Evolutionary conservation across 1,139 yeast species (phyloP), one percentile per base, ranked within the genome.

Genomic region (Lodderomyces orthopsilosis): DNA sequence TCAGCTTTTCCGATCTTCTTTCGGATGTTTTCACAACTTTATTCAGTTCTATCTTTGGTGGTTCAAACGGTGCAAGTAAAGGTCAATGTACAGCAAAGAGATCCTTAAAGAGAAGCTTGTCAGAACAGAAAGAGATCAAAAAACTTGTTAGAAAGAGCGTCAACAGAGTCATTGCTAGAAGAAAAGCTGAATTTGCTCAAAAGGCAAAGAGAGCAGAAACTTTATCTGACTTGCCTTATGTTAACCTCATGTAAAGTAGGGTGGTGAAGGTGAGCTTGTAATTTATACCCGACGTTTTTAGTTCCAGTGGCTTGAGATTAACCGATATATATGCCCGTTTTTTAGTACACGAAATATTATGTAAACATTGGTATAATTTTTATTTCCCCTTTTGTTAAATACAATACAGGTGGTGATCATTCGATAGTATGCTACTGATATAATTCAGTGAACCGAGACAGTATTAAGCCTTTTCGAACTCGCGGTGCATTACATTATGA

Each of bases 111-210:
- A 42, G 45, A 41, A 37, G 42, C n/a, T 22, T 47, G 37, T 41
- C 52, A 6, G 49, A 55, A 46, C 57, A 53, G 48, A 53, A 61
- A 45, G 57, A 55, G 21, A 48, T 58, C 47, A 54, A 47, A 40
- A 53, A 47, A 38, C 47, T 51, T 24, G 49, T 58, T 33, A 54
- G 50, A 44, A 44, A 52, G 30, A 52, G 57, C 28, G 51, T 57
- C 19, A 53, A 45, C 26, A 40, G 28, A 37, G 44, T 45, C 6
- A 42, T 45, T 36, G 48, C 48, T 15, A 45, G 22, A 35, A 45
- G 41, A 40, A 40, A 43, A 37, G 44, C 42, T 34, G 41, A 38
- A 40, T 18, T 38, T 30, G 14, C 8, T 4, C 23, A 27, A 38
- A 38, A 38, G 21, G 24, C 19, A 19, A 37, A 41, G 19, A 35